These are phyloP conservation scores for Aspergillus haitiensis DNA, from an alignment of 495 filamentous ascomycete genomes.

Conservation along the genomic window DNA sequence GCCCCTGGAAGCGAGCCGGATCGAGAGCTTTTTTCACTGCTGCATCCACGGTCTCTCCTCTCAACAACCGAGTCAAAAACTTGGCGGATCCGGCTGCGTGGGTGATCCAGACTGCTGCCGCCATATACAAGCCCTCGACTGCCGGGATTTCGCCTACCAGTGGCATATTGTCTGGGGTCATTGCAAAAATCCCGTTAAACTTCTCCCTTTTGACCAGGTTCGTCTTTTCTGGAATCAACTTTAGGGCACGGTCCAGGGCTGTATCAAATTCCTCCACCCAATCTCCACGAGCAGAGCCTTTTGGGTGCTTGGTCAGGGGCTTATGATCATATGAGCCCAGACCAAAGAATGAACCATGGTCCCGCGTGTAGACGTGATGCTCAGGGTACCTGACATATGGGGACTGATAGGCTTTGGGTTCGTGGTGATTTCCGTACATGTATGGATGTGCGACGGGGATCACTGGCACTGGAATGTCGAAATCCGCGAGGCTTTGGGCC, in stretches of 20 bases:
- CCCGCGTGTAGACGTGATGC: conserved; percentile 38
- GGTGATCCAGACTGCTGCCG: conserved; percentile 40
- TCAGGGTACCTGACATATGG: conserved; percentile 39
- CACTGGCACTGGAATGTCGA: conserved; percentile 32
- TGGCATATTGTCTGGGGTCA: conserved; percentile 41
- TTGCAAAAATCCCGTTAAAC: conserved; percentile 41
- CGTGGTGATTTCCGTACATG: conserved; percentile 29
- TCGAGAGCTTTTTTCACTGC: conserved; percentile 25
- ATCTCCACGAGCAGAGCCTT: conserved; percentile 27
- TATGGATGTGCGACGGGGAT: conserved; percentile 40
- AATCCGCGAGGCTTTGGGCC: conserved; percentile 26
- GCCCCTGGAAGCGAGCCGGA: conserved; percentile 32
- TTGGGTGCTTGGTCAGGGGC: conserved; percentile 26
- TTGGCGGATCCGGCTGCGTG: conserved; percentile 38
- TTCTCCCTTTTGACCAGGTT: conserved; percentile 20
- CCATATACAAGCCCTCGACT: conserved; percentile 29
- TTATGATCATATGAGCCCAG: conserved; percentile 37
- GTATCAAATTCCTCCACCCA: conserved; percentile 32
- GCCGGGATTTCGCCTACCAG: conserved; percentile 31
- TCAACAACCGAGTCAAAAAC: conserved; percentile 29
- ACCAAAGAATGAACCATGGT: conserved; percentile 35
- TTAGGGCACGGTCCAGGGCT: conserved; percentile 17
- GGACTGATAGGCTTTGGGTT: conserved; percentile 17
- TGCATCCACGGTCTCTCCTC: conserved; percentile 24
- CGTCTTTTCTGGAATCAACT: conserved; percentile 28